A percentile compares a stretch with the other conserved stretches of the same genome.
phyloP scores from a whole-genome alignment of 2,329 filamentous ascomycete species.

The Ascochyta rabiei region DNA sequence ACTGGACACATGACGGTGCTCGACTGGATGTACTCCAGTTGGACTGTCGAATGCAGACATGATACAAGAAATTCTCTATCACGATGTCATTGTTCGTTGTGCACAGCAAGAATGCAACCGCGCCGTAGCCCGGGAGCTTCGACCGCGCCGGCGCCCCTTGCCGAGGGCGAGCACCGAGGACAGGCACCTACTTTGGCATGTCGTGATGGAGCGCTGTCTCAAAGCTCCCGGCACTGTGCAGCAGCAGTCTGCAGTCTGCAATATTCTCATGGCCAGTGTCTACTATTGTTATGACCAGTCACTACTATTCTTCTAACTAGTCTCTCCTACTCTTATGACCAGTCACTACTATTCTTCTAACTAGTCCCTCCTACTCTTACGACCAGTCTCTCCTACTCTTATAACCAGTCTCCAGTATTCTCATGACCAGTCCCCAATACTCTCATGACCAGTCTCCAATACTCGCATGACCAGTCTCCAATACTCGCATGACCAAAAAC shows the following conservation, averaged over 20 bases:
- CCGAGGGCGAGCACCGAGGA: constrained; percentile 10
- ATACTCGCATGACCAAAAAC: background rate
- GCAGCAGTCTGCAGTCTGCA: background rate
- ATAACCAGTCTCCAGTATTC: background rate
- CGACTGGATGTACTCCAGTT: no score
- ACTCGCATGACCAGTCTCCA: no score
- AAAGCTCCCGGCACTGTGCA: background rate
- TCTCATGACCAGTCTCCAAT: background rate
- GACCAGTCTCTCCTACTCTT: no score
- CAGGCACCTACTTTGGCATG: constrained; percentile 5
- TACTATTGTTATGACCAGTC: no score
- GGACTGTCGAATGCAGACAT: no score
- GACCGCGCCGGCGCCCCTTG: background rate
- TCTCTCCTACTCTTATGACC: no score
- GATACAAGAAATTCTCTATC: no score
- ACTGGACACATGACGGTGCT: no score
- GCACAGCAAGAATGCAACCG: background rate
- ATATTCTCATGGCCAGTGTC: background rate
- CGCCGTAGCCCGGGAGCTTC: constrained; percentile 6
- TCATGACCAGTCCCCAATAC: background rate
- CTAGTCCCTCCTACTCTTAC: no score
- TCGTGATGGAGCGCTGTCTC: constrained; percentile 7
- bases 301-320: no score
- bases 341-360: no score
- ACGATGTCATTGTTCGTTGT: no score